A percentile compares a stretch with the other conserved stretches of the same genome.
Evolutionary conservation across 345 rosid species (phyloP).

Genomic region (Hibiscus mutabilis): DNA sequence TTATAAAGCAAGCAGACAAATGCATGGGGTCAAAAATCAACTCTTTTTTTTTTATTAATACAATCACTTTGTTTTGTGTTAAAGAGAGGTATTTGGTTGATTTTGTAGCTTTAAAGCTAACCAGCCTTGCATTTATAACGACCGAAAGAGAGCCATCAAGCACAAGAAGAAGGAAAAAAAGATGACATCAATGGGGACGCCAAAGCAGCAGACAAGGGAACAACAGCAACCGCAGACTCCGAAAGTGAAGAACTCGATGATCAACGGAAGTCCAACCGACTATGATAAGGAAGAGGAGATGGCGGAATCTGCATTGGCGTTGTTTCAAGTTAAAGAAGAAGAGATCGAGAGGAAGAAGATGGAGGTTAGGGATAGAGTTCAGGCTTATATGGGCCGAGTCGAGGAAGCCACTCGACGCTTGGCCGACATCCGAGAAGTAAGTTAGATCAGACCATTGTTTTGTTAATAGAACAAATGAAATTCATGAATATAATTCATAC

Average conservation of each 20-base stretch:
- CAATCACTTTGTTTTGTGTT: conserved; percentile 15
- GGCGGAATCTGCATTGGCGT: conserved; percentile 58
- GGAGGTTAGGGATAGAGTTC: conserved; percentile 66
- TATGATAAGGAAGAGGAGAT: conserved; percentile 76
- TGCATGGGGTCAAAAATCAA: conserved; percentile 18
- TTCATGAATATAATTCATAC: too few relatives aligned
- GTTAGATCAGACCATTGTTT: conserved; percentile 1
- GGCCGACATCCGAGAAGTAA: conserved; percentile 83
- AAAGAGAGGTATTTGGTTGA: conserved; percentile 20
- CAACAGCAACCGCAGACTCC: conserved; percentile 40
- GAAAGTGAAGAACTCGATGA: conserved; percentile 39
- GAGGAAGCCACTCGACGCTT: conserved; percentile 71
- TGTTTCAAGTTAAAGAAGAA: conserved; percentile 77
- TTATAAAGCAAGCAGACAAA: conserved; percentile 21
- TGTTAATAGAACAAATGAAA: too few relatives aligned
- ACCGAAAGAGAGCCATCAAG: conserved; percentile 11
- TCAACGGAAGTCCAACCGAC: conserved; percentile 34
- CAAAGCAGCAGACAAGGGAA: conserved; percentile 36
- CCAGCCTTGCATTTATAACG: conserved; percentile 18
- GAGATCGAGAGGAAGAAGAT: conserved; percentile 83
- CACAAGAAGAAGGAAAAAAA: conserved; percentile 26
- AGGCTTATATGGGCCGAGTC: conserved; percentile 60
- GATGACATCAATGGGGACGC: conserved; percentile 36
- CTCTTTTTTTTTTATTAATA: conserved; percentile 1
- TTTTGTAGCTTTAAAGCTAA: conserved; percentile 29